These are phyloP conservation scores for Tuber aestivum DNA, from an alignment of 495 filamentous ascomycete species.

Conservation along the genomic window DNA sequence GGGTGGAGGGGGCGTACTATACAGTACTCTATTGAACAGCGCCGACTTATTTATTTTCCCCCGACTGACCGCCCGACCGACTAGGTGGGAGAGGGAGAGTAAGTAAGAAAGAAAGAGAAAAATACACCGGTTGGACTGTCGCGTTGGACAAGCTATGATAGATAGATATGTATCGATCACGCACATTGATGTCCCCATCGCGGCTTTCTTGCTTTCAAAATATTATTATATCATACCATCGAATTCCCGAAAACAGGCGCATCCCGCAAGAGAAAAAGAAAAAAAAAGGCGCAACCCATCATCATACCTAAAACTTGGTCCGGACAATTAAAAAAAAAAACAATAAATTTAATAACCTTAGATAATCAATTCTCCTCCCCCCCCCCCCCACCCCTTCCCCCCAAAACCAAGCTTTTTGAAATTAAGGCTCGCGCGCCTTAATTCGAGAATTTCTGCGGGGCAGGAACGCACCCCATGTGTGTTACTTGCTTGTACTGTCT, in stretches of 20 bases:
- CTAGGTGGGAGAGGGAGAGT: conserved; percentile 13
- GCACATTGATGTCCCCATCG: not conserved
- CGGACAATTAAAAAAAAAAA: too few relatives aligned
- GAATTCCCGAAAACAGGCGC: not conserved
- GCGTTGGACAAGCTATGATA: not conserved
- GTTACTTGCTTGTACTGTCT: not conserved
- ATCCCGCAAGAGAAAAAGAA: not conserved
- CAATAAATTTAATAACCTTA: not conserved
- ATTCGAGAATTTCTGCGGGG: not conserved
- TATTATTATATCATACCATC: too few relatives aligned
- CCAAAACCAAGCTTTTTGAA: not conserved
- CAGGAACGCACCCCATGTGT: not conserved
- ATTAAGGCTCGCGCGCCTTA: conserved; percentile 1
- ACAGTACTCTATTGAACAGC: not conserved
- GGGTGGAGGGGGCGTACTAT: not conserved
- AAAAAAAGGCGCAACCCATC: not conserved
- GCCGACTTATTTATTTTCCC: not conserved
- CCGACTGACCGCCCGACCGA: conserved; percentile 9
- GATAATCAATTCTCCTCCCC: not conserved
- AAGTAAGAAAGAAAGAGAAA: too few relatives aligned
- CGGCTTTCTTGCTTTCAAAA: not conserved
- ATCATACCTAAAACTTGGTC: too few relatives aligned
- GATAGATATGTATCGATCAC: not conserved
- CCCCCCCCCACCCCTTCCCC: too few relatives aligned
- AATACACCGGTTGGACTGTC: conserved; percentile 12